These are phyloP conservation scores for Ceriops decandra DNA, from an alignment of 345 rosid species.

Conservation along the genomic window DNA sequence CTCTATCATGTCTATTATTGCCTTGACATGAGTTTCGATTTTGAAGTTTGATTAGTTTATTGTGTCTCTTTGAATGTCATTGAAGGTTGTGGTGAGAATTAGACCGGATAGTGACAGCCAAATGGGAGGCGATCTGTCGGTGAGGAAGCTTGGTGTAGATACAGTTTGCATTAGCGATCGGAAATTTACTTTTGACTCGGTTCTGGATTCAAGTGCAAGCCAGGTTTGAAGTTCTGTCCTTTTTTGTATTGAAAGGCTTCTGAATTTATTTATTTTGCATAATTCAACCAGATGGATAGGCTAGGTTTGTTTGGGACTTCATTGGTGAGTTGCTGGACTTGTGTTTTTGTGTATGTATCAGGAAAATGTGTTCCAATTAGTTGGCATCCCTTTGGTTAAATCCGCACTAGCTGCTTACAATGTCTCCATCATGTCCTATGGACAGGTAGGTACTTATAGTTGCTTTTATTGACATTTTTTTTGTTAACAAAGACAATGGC, in stretches of 20 bases:
- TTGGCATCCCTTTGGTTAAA: constrained; percentile 78
- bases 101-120: constrained; percentile 45
- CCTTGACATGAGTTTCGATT: not conserved
- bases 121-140: constrained; percentile 39
- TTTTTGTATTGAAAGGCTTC: not conserved
- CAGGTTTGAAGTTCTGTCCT: constrained; percentile 48
- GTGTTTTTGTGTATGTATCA: constrained; percentile 30
- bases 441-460: constrained; percentile 56
- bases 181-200: constrained; percentile 66
- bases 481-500: not conserved
- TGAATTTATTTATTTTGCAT: not conserved
- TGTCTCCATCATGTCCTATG: constrained; percentile 74
- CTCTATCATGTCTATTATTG: not conserved
- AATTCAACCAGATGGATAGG: not conserved
- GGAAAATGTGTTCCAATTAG: constrained; percentile 70
- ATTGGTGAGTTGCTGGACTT: constrained; percentile 10
- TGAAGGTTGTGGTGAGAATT: constrained; percentile 78
- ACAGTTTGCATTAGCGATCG: constrained; percentile 58
- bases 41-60: not conserved
- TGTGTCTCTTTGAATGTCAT: not conserved
- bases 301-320: not conserved
- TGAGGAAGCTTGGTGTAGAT: constrained; percentile 56
- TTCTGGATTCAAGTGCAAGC: constrained; percentile 65
- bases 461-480: not conserved
- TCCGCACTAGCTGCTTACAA: constrained; percentile 87